Conservation (phyloP, 108 stramenopile genomes). For the Nitzschia sp. region DNA sequence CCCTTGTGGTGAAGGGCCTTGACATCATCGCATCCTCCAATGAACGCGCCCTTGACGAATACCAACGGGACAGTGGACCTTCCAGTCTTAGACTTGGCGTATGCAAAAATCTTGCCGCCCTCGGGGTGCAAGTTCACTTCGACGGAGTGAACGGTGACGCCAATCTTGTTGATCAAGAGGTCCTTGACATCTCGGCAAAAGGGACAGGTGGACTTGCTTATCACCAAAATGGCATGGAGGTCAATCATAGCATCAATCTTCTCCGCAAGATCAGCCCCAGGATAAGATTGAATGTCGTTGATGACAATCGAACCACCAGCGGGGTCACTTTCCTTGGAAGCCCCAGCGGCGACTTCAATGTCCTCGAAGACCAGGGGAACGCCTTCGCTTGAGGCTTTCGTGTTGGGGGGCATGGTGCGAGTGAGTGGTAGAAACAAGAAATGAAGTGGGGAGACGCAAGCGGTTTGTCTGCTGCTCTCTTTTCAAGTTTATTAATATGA, state of each 20-base stretch:
- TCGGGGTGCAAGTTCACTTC: constrained; percentile 19
- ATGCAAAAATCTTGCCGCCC: constrained; percentile 30
- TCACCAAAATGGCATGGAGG: constrained; percentile 22
- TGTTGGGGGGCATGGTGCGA: no score
- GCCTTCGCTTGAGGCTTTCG: no score
- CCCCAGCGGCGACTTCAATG: no score
- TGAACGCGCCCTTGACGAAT: constrained; percentile 47
- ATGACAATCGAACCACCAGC: no score
- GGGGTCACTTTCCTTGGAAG: no score
- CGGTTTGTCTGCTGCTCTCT: no score
- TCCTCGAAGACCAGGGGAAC: no score
- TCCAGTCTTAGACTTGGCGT: constrained; percentile 14
- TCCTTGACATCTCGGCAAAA: constrained; percentile 42
- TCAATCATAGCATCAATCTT: constrained; percentile 21
- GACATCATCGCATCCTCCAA: constrained; percentile 42
- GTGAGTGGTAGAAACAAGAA: no score
- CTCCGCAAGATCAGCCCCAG: constrained; percentile 6
- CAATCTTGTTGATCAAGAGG: constrained; percentile 26
- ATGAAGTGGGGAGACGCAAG: no score
- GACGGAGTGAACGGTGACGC: constrained; percentile 22
- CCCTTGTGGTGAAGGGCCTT: constrained; percentile 18
- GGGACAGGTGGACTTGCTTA: constrained; percentile 40
- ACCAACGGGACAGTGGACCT: constrained; percentile 50
- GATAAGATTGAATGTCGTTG: constrained; percentile 3
- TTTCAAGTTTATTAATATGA: no score